Evolutionary conservation across 2,329 filamentous ascomycete species (phyloP), one percentile per base, ranked within the genome.

Genomic region (Colletotrichum musicola): DNA sequence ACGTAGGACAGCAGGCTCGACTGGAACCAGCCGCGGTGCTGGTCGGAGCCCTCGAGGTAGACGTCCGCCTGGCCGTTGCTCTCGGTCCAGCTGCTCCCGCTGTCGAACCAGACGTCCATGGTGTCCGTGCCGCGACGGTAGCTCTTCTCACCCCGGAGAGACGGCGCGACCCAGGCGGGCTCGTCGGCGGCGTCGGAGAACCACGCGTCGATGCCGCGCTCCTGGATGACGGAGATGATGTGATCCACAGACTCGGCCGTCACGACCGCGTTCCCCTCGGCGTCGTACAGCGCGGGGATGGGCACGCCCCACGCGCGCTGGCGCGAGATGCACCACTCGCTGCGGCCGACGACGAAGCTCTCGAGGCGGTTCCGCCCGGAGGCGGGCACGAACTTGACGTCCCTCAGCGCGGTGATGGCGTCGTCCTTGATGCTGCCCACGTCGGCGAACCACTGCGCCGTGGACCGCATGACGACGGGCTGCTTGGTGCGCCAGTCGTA

Each of bases 31-130:
- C 96, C 96, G 46, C 96, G 92, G 79, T 99, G 96, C 78, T 99
- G 96, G 78, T 99, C 96, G 4, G 92, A 93, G 38, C 96, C 96
- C 81, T 99, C 96, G 3, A 98, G 87, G 77, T 97, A 98, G 25
- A 98, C 87, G 77, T 99, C 94, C 0, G 94, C 94, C 25, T 78
- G 90, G 30, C 77, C 75, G 9, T 79, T 73, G 30, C 82, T 84
- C 76, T 88, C 85, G 4, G 85, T 92, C 96, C 96, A 99, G 75
- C 94, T 97, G 57, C 93, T 97, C 6, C 96, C 96, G 72, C 96
- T 98, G 78, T 99, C 96, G 74, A 99, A 99, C 96, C 96, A 99
- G 10, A 99, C 96, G 78, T 99, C 96, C 96, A 99, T 99, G 0
- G 96, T 99, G 75, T 99, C 96, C 50, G 85, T 93, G 14, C 95